Conservation (phyloP, 2,329 filamentous ascomycete species). For the Claviceps sp. region DNA sequence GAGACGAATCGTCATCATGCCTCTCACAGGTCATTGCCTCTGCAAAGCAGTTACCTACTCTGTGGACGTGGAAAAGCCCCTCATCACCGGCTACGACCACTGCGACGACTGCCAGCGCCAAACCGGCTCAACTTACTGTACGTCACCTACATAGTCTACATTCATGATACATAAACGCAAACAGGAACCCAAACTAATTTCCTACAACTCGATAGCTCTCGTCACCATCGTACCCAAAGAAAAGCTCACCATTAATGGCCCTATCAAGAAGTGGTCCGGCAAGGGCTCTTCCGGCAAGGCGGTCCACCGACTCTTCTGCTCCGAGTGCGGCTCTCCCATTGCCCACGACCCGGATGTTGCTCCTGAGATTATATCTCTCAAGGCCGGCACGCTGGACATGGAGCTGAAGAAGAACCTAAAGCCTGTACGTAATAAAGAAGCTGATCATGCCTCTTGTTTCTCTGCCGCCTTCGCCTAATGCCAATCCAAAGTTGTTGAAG, state of each 20-base stretch:
- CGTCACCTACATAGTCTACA: conserved; percentile 9
- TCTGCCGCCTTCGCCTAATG: background rate
- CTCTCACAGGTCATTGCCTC: conserved; percentile 56
- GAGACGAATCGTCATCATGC: conserved; percentile 32
- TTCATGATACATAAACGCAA: background rate
- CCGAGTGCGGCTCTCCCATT: conserved; percentile 55
- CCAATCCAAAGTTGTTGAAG: background rate
- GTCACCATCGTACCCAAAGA: conserved; percentile 54
- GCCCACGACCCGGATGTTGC: conserved; percentile 58
- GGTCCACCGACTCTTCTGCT: conserved; percentile 57
- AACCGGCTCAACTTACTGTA: conserved; percentile 55
- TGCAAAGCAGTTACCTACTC: conserved; percentile 61
- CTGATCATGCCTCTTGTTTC: background rate
- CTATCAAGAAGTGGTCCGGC: conserved; percentile 50
- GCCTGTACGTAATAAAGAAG: conserved; percentile 32
- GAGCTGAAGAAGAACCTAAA: conserved; percentile 56
- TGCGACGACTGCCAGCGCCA: conserved; percentile 63
- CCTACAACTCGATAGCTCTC: conserved; percentile 33
- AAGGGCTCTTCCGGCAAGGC: conserved; percentile 45
- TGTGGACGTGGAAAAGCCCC: conserved; percentile 35
- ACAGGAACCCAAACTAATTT: conserved; percentile 19
- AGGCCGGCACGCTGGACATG: conserved; percentile 49
- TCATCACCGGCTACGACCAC: conserved; percentile 53
- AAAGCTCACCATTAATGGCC: conserved; percentile 48
- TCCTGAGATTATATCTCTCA: conserved; percentile 56